Conservation (phyloP, 768 basidiomycete genomes). For the Daedaleopsis nitida region DNA sequence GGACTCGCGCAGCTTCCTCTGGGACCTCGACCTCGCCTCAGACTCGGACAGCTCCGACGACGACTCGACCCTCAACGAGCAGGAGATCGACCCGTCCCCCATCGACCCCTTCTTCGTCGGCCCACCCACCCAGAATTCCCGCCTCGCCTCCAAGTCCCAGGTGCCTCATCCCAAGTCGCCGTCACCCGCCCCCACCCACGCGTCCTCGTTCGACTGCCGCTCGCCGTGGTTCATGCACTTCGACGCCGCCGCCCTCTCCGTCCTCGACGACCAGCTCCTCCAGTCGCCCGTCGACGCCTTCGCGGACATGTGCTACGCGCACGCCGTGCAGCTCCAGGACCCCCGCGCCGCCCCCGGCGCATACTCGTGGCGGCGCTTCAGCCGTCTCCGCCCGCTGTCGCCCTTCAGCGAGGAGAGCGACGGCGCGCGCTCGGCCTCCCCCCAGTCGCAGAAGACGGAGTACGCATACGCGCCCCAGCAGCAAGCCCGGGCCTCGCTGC, state of each 20-base stretch:
- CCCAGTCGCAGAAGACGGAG: too few relatives aligned
- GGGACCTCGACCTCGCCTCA: conserved; percentile 1
- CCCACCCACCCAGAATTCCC: background rate
- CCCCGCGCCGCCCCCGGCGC: background rate
- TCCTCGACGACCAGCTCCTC: conserved; percentile 45
- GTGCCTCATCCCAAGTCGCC: background rate
- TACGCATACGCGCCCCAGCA: too few relatives aligned
- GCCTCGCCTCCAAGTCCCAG: background rate
- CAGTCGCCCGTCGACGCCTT: conserved; percentile 43
- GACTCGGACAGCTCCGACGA: background rate
- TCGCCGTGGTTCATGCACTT: conserved; percentile 35
- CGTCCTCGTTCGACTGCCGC: conserved; percentile 17
- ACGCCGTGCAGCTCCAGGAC: conserved; percentile 32
- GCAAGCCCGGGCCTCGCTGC: too few relatives aligned
- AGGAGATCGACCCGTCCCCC: background rate
- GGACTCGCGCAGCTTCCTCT: conserved; percentile 5
- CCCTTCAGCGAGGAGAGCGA: background rate
- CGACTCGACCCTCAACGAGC: background rate
- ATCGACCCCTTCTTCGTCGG: background rate
- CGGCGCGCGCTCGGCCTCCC: too few relatives aligned
- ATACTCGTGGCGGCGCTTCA: conserved; percentile 17
- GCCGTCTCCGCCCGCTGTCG: conserved; percentile 13
- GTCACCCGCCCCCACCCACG: background rate
- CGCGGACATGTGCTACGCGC: conserved; percentile 44
- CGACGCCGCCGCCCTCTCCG: conserved; percentile 44